Percentiles rank a stretch among this genome's conserved stretches.
Evolutionary conservation across 2,329 filamentous ascomycete genomes (phyloP).

Genomic region (Penicillium glabrum): DNA sequence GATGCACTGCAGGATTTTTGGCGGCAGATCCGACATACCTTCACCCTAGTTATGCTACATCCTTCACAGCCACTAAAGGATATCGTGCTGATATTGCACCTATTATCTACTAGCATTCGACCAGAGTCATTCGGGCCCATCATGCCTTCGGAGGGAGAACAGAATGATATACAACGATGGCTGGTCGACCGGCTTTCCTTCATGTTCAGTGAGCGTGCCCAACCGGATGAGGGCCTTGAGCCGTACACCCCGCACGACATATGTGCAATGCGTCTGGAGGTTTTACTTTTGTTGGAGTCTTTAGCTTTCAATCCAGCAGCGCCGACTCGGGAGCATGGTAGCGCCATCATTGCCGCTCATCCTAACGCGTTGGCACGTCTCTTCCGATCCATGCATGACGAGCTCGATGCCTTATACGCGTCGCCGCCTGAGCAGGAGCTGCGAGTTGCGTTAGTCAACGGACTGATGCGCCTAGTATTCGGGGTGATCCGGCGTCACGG

Average conservation of each 20-base stretch:
- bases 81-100: constrained; percentile 54
- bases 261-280: constrained; percentile 45
- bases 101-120: constrained; percentile 57
- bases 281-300: constrained; percentile 43
- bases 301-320: constrained; percentile 50
- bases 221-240: constrained; percentile 44
- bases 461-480: constrained; percentile 61
- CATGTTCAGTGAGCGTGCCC: constrained; percentile 56
- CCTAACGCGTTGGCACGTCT: constrained; percentile 70
- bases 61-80: constrained; percentile 58
- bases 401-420: constrained; percentile 62
- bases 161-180: constrained; percentile 44
- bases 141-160: constrained; percentile 36
- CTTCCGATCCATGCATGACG: constrained; percentile 72
- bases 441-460: constrained; percentile 57
- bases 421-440: constrained; percentile 46
- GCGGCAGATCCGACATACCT: constrained; percentile 56
- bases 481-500: constrained; percentile 62
- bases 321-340: constrained; percentile 60
- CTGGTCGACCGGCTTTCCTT: constrained; percentile 59
- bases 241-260: constrained; percentile 41
- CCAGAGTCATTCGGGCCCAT: constrained; percentile 57
- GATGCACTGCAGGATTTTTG: constrained; percentile 52
- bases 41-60: constrained; percentile 60
- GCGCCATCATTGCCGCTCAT: constrained; percentile 66